phyloP scores from a whole-genome alignment of 176 grass and related monocot genomes.

The Miscanthus lutarioriparius region DNA sequence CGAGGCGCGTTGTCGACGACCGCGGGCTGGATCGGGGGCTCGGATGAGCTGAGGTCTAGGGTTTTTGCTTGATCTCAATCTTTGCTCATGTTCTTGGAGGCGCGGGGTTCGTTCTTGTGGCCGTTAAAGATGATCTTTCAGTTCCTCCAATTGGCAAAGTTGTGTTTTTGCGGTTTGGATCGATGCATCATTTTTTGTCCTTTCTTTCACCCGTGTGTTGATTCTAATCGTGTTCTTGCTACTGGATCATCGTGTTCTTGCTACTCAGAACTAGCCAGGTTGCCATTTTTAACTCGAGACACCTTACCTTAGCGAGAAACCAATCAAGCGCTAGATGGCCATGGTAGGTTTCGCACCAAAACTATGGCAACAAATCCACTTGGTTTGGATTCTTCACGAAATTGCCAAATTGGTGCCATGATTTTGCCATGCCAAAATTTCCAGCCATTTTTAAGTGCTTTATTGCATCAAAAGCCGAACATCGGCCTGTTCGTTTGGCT shows the following conservation, averaged over 20 bases:
- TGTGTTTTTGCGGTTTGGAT: background rate
- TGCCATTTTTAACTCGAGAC: background rate
- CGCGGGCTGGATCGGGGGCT: slow-evolving; percentile 10
- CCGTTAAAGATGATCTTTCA: background rate
- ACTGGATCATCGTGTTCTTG: background rate
- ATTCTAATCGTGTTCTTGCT: background rate
- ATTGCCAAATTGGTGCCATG: background rate
- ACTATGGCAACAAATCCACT: background rate
- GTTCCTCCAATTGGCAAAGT: background rate
- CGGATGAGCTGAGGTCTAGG: background rate
- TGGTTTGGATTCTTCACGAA: background rate
- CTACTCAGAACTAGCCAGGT: background rate
- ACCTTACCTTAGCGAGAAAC: background rate
- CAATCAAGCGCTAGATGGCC: background rate
- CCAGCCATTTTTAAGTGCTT: background rate
- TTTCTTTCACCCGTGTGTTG: background rate
- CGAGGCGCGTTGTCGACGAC: background rate
- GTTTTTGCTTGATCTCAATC: background rate
- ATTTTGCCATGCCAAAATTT: background rate
- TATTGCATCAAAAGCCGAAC: background rate
- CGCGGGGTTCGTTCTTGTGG: background rate
- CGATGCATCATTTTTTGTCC: background rate
- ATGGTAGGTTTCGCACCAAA: background rate
- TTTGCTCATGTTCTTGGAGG: background rate
- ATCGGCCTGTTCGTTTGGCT: too few species aligned